Base-by-base conservation (phyloP, 2,329 filamentous ascomycete species). In the Fusarium verrucosum region DNA sequence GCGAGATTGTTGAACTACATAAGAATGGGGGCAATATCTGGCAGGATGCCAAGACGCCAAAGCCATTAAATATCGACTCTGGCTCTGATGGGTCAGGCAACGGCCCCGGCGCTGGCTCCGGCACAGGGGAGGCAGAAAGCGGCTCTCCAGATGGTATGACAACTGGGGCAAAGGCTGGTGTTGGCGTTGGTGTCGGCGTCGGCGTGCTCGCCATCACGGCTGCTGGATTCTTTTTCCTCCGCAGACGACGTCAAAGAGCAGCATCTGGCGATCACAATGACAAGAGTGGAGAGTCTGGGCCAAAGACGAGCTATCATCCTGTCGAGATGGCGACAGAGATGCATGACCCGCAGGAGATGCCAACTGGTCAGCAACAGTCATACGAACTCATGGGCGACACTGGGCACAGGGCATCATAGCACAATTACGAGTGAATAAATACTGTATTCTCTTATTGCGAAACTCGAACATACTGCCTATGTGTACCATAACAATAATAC, bases 361-460 rank as follows among this genome's bases (percentile, higher is more conserved):
- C 52, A 2, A 42, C 40, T 7, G 20, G 23, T 4, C 44, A 50
- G 25, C 20, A 20, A 13, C 60, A 42, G 2, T 42, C 47, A 16
- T 57, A 58, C 14, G 60, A 63, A 23, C 33, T 63, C 14, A 5
- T 63, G 5, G 60, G 58, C 10, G 60, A 63, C 7, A 58, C 53
- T 4, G 43, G 50, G 14, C 60, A 56, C 1, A 10, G 19, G 7
- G n/a, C 4, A 28, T 17, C 30, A 7, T 49, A 61, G 23, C 14
- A 14, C 4, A 35, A 10, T n/a, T 14, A 9, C 6, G 26, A 20
- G 9, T 25, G 7, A 7, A 20, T 10, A 3, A 20, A 7, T 35
- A 7, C 20, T 20, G 16, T 14, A 23, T 22, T 16, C 9, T 30
- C 26, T 37, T 1, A 16, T 28, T 4, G 14, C 35, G 6, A 33